Evolutionary conservation across 257 asterid species (phyloP), one percentile per base, ranked within the genome.

Genomic region (Eustoma russellianum): DNA sequence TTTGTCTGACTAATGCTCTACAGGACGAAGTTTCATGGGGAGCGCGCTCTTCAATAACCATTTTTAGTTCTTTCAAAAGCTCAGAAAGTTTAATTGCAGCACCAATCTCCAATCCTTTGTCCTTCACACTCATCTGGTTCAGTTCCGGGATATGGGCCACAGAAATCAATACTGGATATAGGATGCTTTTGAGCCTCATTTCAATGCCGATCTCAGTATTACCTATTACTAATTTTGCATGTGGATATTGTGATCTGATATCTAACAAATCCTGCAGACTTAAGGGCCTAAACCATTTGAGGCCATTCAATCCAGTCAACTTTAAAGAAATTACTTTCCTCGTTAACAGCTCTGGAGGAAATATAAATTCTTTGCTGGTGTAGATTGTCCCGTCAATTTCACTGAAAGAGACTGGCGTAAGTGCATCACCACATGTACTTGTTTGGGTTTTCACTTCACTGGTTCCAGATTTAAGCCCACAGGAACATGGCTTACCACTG

Each of bases 401-500:
- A 63, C 68, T 80, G 77, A 64, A 77, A 55, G 98, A 82, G 54
- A 77, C 18, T 6, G 88, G 96, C 60, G 57, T 74, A 67, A 64
- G 59, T 44, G 43, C 59, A 33, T 72, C 64, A 46, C 50, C 68
- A 61, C 40, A 17, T 33, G 24, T 55, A 52, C 68, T 62, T 58
- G 52, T 46, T 70, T 64, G 52, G 24, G 30, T 48, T 16, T 62
- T 62, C 54, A 60, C 74, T 62, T 58, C 50, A 51, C 66, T 72
- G 46, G 65, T 70, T 57, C 57, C 70, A 6, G 19, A 41, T 51
- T 77, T 71, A 55, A 10, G 46, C 62, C 89, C 78, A 50, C 98
- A 91, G 38, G 96, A 87, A 68, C 98, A 91, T 38, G 94, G 96
- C 73, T 80, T 84, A 52, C 98, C 98, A 41, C 93, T 91, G 58